A percentile compares a stretch with the other conserved stretches of the same genome.
Conservation (phyloP, 495 filamentous ascomycete genomes). For the Platismatia glauca region DNA sequence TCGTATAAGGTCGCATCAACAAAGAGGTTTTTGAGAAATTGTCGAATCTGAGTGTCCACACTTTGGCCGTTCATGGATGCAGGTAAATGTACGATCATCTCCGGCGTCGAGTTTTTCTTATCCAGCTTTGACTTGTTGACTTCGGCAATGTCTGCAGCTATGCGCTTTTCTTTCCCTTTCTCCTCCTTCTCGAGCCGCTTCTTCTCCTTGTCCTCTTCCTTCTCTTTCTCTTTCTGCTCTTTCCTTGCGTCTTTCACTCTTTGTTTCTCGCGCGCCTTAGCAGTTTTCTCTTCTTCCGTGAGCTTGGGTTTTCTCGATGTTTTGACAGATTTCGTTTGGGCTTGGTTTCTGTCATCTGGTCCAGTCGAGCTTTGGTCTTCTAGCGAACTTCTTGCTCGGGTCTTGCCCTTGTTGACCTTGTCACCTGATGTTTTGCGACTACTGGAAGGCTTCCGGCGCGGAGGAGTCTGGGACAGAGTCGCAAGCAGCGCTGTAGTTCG, state of each 20-base stretch:
- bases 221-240: slow-evolving; percentile 39
- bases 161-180: slow-evolving; percentile 55
- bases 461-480: slow-evolving; percentile 22
- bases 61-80: slow-evolving; percentile 40
- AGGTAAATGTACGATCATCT: slow-evolving; percentile 81
- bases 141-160: slow-evolving; percentile 57
- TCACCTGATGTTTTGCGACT: slow-evolving; percentile 7
- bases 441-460: slow-evolving; percentile 7
- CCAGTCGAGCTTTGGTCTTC: background rate
- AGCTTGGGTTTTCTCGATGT: slow-evolving; percentile 30
- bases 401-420: slow-evolving; percentile 10
- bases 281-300: slow-evolving; percentile 35
- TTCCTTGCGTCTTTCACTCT: slow-evolving; percentile 41
- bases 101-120: slow-evolving; percentile 64
- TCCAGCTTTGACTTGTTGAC: slow-evolving; percentile 69
- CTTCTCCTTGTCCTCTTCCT: slow-evolving; percentile 40
- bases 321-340: slow-evolving; percentile 8
- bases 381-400: background rate
- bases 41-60: slow-evolving; percentile 41
- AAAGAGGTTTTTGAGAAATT: slow-evolving; percentile 49
- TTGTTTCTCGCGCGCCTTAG: slow-evolving; percentile 40
- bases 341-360: background rate
- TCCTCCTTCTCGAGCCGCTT: slow-evolving; percentile 45
- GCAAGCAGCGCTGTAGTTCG: slow-evolving; percentile 36
- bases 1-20: slow-evolving; percentile 42